Evolutionary conservation across 2,329 filamentous ascomycete species (phyloP).

Genomic region (Cytospora piceicola): DNA sequence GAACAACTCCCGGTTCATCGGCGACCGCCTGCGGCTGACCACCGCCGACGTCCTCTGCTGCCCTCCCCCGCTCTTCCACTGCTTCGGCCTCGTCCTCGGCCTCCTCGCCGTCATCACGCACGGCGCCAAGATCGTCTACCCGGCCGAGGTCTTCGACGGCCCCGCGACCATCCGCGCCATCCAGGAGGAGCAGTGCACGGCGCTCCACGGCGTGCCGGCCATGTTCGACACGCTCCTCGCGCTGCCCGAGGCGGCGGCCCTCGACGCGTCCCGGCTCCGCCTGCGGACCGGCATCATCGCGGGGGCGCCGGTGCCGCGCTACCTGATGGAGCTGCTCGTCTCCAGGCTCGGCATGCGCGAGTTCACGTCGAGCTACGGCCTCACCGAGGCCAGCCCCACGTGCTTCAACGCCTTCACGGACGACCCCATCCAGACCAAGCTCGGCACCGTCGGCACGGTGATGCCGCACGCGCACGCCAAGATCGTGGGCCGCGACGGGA

Average conservation of each 20-base stretch:
- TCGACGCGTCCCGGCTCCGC: constrained; percentile 48
- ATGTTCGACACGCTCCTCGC: constrained; percentile 74
- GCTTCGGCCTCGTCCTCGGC: constrained; percentile 79
- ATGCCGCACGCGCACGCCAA: constrained; percentile 79
- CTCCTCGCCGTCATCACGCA: constrained; percentile 74
- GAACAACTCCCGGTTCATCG: constrained; percentile 72
- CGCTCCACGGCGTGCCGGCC: constrained; percentile 78
- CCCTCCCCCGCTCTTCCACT: constrained; percentile 83
- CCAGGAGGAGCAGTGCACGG: constrained; percentile 69
- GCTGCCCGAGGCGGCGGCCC: constrained; percentile 46
- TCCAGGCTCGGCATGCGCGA: constrained; percentile 74
- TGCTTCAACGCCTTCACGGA: constrained; percentile 81
- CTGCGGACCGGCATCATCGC: constrained; percentile 80
- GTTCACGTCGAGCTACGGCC: constrained; percentile 71
- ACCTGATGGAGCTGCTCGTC: constrained; percentile 74
- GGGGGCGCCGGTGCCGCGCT: constrained; percentile 74
- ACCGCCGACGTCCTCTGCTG: constrained; percentile 74
- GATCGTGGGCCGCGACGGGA: constrained; percentile 70
- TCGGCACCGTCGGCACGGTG: constrained; percentile 75
- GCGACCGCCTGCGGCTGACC: constrained; percentile 73
- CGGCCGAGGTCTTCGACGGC: constrained; percentile 74
- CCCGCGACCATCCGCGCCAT: constrained; percentile 68
- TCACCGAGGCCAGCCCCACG: constrained; percentile 79
- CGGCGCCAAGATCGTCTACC: constrained; percentile 76
- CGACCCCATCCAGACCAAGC: constrained; percentile 67